Conservation (phyloP, 2,329 filamentous ascomycete genomes). For the Exophiala viscosa region DNA sequence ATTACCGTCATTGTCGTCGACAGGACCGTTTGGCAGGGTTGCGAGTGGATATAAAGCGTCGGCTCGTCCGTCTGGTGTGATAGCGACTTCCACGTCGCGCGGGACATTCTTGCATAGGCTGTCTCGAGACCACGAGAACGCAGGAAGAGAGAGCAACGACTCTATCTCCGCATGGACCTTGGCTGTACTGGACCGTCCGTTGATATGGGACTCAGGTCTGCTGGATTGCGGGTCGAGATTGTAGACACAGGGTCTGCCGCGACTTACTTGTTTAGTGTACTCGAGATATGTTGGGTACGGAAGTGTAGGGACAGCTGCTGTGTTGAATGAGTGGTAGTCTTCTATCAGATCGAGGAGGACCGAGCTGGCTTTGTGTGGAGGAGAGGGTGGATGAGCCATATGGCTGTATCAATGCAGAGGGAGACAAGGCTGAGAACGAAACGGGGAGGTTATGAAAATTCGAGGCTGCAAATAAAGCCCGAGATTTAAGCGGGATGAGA, state of each 20-base stretch:
- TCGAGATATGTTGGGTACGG: conserved; percentile 23
- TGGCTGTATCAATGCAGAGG: too few species aligned
- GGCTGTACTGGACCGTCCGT: not conserved
- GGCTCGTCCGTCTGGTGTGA: conserved; percentile 26
- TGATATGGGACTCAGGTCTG: not conserved
- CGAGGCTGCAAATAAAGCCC: too few species aligned
- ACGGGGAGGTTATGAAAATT: too few species aligned
- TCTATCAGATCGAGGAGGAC: conserved; percentile 19
- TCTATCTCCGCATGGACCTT: conserved; percentile 1
- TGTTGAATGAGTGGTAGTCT: conserved; percentile 28
- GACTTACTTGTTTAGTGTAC: conserved; percentile 26
- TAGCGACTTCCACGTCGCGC: conserved; percentile 25
- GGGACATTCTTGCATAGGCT: conserved; percentile 15
- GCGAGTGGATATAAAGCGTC: conserved; percentile 21
- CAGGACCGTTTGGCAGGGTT: not conserved
- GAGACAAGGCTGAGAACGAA: too few species aligned
- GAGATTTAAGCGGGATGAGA: too few species aligned
- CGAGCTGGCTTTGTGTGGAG: not conserved
- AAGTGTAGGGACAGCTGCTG: conserved; percentile 10
- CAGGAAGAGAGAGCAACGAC: conserved; percentile 9
- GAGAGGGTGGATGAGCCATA: too few species aligned
- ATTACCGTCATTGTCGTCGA: not conserved
- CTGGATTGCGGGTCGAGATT: conserved; percentile 7
- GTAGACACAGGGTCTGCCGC: conserved; percentile 24
- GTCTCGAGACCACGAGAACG: conserved; percentile 24